A percentile compares a stretch with the other conserved stretches of the same genome.
These are phyloP conservation scores for Vinca minor DNA, from an alignment of 257 asterid genomes.

Conservation along the genomic window DNA sequence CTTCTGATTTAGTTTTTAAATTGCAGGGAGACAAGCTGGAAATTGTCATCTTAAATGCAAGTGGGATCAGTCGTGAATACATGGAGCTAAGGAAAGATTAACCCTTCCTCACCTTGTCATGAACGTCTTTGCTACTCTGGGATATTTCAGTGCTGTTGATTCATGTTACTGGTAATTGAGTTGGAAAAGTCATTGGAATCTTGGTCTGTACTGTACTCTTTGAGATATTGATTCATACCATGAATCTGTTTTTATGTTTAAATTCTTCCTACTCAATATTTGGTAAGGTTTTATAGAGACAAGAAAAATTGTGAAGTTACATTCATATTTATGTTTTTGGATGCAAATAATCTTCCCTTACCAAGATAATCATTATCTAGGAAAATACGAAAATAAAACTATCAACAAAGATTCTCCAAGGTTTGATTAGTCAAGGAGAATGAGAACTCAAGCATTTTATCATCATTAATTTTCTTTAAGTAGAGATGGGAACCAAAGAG, in stretches of 20 bases:
- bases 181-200: constrained; percentile 7
- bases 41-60: constrained; percentile 30
- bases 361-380: background rate
- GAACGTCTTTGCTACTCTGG: background rate
- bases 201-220: background rate
- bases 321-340: background rate
- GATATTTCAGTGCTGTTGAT: background rate
- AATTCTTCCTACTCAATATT: background rate
- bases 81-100: constrained; percentile 41
- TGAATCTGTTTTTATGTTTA: background rate
- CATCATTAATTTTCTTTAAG: background rate
- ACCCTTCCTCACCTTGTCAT: constrained; percentile 1
- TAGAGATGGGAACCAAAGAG: background rate
- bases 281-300: background rate
- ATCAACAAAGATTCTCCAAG: background rate
- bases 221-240: background rate
- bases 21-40: constrained; percentile 25
- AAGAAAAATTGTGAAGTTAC: background rate
- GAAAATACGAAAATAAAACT: background rate
- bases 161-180: constrained; percentile 7
- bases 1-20: background rate
- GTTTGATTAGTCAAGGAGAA: background rate
- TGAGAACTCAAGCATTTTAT: background rate
- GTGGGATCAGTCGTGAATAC: constrained; percentile 28
- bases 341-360: background rate